These are phyloP conservation scores for Chlorella variabilis DNA, from an alignment of 163 green algal species.

Conservation along the genomic window DNA sequence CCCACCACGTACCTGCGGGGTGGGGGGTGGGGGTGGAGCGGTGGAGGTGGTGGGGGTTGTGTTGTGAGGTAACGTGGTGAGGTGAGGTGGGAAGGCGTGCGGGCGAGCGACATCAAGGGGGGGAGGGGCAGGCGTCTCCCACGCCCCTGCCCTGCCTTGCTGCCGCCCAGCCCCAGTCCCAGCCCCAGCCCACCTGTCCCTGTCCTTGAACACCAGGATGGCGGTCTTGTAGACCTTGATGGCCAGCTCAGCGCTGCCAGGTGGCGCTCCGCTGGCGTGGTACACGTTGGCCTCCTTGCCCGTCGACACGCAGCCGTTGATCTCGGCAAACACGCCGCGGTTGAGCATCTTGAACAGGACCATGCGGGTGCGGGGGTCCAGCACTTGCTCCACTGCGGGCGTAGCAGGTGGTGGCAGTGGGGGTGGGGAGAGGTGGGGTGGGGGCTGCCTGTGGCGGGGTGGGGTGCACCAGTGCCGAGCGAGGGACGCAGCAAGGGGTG, in stretches of 20 bases:
- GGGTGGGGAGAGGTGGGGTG: not conserved
- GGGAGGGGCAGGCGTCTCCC: not conserved
- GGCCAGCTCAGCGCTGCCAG: constrained; percentile 75
- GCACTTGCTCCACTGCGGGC: constrained; percentile 47
- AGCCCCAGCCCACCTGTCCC: constrained; percentile 90
- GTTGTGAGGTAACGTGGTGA: no score
- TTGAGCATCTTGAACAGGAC: constrained; percentile 99
- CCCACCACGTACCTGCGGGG: constrained; percentile 92
- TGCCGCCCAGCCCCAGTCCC: not conserved
- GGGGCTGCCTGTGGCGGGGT: not conserved
- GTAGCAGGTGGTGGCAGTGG: not conserved
- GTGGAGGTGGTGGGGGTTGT: not conserved
- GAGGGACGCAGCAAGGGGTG: not conserved
- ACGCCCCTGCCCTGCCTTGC: no score
- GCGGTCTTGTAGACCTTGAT: constrained; percentile 99
- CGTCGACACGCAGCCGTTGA: constrained; percentile 93
- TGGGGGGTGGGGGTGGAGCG: not conserved
- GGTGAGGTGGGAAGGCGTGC: no score
- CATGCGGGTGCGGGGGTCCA: constrained; percentile 95
- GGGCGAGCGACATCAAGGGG: no score
- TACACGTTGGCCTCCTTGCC: constrained; percentile 99
- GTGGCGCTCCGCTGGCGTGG: constrained; percentile 66
- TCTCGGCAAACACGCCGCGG: constrained; percentile 89
- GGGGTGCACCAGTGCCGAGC: not conserved
- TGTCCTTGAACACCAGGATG: constrained; percentile 98